Percentiles rank a stretch among this genome's conserved stretches.
Evolutionary conservation across 257 asterid genomes (phyloP).

Genomic region (Solanum tacnaense): DNA sequence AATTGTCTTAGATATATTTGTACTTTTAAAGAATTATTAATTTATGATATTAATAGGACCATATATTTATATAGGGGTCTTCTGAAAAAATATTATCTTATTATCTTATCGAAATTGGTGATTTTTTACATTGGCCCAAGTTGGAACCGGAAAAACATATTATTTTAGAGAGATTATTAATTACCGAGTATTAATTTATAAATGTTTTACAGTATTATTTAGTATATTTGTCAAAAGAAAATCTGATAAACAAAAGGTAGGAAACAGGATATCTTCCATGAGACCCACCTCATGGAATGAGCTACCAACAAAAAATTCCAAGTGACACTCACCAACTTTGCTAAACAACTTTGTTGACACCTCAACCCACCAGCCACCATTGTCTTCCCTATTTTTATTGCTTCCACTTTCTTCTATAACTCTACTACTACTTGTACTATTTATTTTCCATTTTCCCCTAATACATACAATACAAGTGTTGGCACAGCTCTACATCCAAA

Average conservation of each 20-base stretch:
- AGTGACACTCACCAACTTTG: constrained; percentile 17
- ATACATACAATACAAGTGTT: background rate
- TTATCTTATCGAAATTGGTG: too few species aligned
- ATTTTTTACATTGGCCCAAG: too few species aligned
- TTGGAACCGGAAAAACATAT: too few species aligned
- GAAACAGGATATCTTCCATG: background rate
- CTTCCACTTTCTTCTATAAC: background rate
- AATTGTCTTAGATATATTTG: too few species aligned
- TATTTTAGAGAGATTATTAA: too few species aligned
- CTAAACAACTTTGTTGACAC: constrained; percentile 24
- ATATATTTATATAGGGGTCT: too few species aligned
- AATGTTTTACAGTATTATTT: too few species aligned
- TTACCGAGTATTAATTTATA: too few species aligned
- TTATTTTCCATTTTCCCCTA: background rate
- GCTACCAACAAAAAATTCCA: background rate
- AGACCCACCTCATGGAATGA: background rate
- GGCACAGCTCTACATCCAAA: background rate
- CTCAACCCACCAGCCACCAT: constrained; percentile 19
- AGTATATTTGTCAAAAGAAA: background rate
- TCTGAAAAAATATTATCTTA: too few species aligned
- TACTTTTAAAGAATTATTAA: too few species aligned
- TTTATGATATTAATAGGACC: too few species aligned
- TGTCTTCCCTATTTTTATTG: background rate
- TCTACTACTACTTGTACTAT: background rate
- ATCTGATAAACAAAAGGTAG: background rate